Evolutionary conservation across 1,284 basidiomycete species (phyloP).

Genomic region (Malassezia sp.): DNA sequence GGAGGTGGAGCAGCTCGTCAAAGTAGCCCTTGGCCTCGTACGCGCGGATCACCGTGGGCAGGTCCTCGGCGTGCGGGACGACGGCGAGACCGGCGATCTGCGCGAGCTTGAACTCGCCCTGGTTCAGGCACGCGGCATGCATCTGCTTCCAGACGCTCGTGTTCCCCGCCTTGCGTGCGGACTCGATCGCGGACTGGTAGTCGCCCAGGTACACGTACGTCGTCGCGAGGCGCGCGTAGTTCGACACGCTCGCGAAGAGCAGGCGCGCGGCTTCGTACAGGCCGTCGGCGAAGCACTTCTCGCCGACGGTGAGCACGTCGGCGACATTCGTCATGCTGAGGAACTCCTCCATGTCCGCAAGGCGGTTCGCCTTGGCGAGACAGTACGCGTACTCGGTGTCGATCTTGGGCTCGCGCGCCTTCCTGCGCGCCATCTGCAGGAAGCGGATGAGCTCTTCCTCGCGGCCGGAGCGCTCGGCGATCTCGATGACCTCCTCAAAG

Average conservation of each 20-base stretch:
- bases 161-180: slow-evolving; percentile 95
- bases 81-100: slow-evolving; percentile 58
- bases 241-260: slow-evolving; percentile 89
- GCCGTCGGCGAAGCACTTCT: slow-evolving; percentile 98
- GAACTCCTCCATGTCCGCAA: slow-evolving; percentile 84
- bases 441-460: slow-evolving; percentile 95
- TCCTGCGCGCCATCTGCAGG: slow-evolving; percentile 99
- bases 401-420: slow-evolving; percentile 89
- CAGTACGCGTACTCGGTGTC: slow-evolving; percentile 61
- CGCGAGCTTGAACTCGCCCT: slow-evolving; percentile 88
- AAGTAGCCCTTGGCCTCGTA: slow-evolving; percentile 90
- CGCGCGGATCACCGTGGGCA: slow-evolving; percentile 65
- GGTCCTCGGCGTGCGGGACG: slow-evolving; percentile 63
- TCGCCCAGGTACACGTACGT: slow-evolving; percentile 97
- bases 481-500: slow-evolving; percentile 92
- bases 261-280: slow-evolving; percentile 94
- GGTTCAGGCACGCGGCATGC: slow-evolving; percentile 94
- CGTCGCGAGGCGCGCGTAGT: slow-evolving; percentile 94
- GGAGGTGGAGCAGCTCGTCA: slow-evolving; percentile 77
- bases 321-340: slow-evolving; percentile 97
- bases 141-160: slow-evolving; percentile 99
- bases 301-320: slow-evolving; percentile 85
- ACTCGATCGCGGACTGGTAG: slow-evolving; percentile 95
- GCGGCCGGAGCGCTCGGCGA: slow-evolving; percentile 87
- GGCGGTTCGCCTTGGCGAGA: slow-evolving; percentile 44